These are phyloP conservation scores for Penicillium occitanis DNA, from an alignment of 2,329 filamentous ascomycete genomes.

Conservation along the genomic window DNA sequence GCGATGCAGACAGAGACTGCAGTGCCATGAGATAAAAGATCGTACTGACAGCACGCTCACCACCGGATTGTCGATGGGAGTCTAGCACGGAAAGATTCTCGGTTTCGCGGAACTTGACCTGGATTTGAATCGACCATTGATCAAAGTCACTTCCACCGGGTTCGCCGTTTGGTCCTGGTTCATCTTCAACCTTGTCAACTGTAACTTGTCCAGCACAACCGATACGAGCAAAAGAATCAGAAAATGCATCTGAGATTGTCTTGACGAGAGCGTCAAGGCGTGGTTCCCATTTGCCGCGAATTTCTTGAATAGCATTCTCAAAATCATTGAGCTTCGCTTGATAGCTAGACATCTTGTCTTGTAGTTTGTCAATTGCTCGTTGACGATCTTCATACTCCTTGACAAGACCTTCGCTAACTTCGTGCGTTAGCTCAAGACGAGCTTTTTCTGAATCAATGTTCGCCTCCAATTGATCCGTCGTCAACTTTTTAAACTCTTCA, in stretches of 20 bases:
- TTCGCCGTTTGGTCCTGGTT: constrained; percentile 33
- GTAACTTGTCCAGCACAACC: constrained; percentile 88
- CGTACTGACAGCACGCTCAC: constrained; percentile 92
- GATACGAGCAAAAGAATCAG: constrained; percentile 90
- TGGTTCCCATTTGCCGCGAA: constrained; percentile 79
- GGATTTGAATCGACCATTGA: constrained; percentile 88
- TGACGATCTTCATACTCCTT: constrained; percentile 74
- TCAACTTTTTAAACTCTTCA: constrained; percentile 49
- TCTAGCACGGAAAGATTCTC: constrained; percentile 83
- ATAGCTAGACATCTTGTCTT: constrained; percentile 57
- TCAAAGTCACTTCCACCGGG: constrained; percentile 72
- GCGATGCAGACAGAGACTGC: constrained; percentile 87
- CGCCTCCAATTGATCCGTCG: constrained; percentile 64
- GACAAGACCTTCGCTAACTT: constrained; percentile 72
- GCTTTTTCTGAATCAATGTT: constrained; percentile 73
- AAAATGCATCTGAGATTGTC: constrained; percentile 86
- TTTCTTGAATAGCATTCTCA: constrained; percentile 59
- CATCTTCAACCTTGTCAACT: constrained; percentile 67
- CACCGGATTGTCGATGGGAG: constrained; percentile 90
- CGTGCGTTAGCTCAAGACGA: constrained; percentile 76
- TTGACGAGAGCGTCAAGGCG: constrained; percentile 72
- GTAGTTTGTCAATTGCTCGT: constrained; percentile 66
- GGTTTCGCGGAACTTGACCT: constrained; percentile 87
- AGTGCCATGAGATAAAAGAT: constrained; percentile 99
- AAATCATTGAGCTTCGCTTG: constrained; percentile 57